Conservation (phyloP, 164 flowering plant species). For the Warburgia ugandensis region DNA sequence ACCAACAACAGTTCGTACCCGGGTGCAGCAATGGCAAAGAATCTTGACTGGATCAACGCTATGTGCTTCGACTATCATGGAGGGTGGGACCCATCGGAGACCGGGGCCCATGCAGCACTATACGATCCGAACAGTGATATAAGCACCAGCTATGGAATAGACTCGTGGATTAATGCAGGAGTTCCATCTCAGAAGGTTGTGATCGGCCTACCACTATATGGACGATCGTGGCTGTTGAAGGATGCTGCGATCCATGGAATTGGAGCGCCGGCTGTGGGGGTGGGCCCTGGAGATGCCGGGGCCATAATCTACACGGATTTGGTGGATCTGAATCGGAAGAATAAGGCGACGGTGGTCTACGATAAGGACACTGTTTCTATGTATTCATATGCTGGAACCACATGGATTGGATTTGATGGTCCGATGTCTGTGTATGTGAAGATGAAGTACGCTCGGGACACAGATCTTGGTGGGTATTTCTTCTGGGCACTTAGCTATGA, state of each 20-base stretch:
- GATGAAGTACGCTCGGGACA: conserved; percentile 16
- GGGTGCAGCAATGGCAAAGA: background rate
- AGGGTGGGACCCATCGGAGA: conserved; percentile 17
- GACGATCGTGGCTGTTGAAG: conserved; percentile 25
- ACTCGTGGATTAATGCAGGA: conserved; percentile 21
- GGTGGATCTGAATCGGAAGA: conserved; percentile 9
- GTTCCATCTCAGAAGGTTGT: conserved; percentile 18
- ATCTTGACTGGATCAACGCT: conserved; percentile 16
- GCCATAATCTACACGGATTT: conserved; percentile 11
- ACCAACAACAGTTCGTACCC: conserved; percentile 9
- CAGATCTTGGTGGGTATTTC: conserved; percentile 21
- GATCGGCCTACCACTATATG: conserved; percentile 30
- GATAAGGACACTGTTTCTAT: conserved; percentile 16
- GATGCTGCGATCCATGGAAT: conserved; percentile 24
- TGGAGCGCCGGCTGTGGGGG: conserved; percentile 28
- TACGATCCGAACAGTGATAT: conserved; percentile 23
- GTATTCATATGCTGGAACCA: conserved; percentile 16
- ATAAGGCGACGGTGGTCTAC: conserved; percentile 14
- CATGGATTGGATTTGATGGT: conserved; percentile 26
- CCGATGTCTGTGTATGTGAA: conserved; percentile 7
- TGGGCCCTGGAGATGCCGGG: conserved; percentile 21
- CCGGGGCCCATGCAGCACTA: conserved; percentile 26
- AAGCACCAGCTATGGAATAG: conserved; percentile 25
- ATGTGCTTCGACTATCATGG: conserved; percentile 24
- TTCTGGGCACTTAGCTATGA: conserved; percentile 25